A percentile compares a stretch with the other conserved stretches of the same genome.
Evolutionary conservation across 163 green algal genomes (phyloP).

Genomic region (Prototheca stagnorum): DNA sequence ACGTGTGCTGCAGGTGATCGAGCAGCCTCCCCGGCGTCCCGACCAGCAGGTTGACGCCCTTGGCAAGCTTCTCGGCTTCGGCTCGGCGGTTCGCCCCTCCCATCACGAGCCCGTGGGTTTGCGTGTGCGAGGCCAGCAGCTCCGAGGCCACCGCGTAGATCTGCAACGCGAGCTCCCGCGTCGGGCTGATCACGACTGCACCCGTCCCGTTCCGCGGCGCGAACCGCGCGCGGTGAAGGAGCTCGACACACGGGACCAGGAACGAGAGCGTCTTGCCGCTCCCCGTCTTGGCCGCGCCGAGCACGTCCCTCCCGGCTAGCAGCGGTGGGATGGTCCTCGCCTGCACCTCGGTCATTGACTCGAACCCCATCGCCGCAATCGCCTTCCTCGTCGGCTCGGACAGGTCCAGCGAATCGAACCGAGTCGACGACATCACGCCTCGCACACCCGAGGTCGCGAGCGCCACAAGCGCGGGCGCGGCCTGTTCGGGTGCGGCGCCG

Average conservation of each 20-base stretch:
- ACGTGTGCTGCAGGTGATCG: constrained; percentile 94
- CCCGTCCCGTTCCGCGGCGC: constrained; percentile 87
- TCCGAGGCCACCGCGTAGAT: constrained; percentile 90
- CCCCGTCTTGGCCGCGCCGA: constrained; percentile 85
- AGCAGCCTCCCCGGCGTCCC: constrained; percentile 86
- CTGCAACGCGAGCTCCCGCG: constrained; percentile 90
- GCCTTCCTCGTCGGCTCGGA: constrained; percentile 40
- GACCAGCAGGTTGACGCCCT: constrained; percentile 89
- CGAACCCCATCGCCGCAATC: constrained; percentile 69
- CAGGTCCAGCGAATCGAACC: constrained; percentile 56
- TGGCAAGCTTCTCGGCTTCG: constrained; percentile 85
- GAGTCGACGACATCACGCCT: constrained; percentile 2
- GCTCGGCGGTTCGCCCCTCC: constrained; percentile 81
- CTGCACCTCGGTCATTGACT: constrained; percentile 91
- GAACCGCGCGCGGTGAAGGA: constrained; percentile 82
- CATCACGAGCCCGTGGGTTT: constrained; percentile 85
- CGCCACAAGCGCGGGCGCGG: background rate
- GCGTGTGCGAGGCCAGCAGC: constrained; percentile 72
- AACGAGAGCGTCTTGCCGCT: constrained; percentile 97
- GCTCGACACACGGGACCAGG: constrained; percentile 82
- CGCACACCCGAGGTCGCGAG: background rate
- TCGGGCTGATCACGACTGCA: constrained; percentile 82
- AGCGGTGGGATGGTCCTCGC: constrained; percentile 83
- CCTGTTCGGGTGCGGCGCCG: background rate
- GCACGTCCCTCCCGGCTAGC: constrained; percentile 76